These are phyloP conservation scores for carrot (Daucus carota) DNA, from an alignment of 129 eudicot genomes.

Conservation along the genomic window DH1_v3.0 NC_030383.2:31101001-31101500, in stretches of 20 bases:
- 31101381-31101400: conserved; percentile 47
- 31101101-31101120: background rate
- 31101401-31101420: conserved; percentile 54
- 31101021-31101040: conserved; percentile 55
- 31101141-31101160: conserved; percentile 15
- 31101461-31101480: conserved; percentile 70
- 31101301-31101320: conserved; percentile 36
- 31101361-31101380: background rate
- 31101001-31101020: conserved; percentile 55
- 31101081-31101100: conserved; percentile 26
- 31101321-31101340: background rate
- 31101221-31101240: conserved; percentile 98
- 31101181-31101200: conserved; percentile 69
- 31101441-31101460: conserved; percentile 66
- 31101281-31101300: conserved; percentile 64
- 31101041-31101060: conserved; percentile 92
- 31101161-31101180: conserved; percentile 98
- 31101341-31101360: background rate
- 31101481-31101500: conserved; percentile 19
- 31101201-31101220: conserved; percentile 83
- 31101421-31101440: conserved; percentile 57
- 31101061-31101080: conserved; percentile 86
- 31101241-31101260: conserved; percentile 87
- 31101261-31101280: conserved; percentile 83
- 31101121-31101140: background rate